phyloP scores from a whole-genome alignment of 2,329 filamentous ascomycete genomes.

The Didymosphaeria variabile region DNA sequence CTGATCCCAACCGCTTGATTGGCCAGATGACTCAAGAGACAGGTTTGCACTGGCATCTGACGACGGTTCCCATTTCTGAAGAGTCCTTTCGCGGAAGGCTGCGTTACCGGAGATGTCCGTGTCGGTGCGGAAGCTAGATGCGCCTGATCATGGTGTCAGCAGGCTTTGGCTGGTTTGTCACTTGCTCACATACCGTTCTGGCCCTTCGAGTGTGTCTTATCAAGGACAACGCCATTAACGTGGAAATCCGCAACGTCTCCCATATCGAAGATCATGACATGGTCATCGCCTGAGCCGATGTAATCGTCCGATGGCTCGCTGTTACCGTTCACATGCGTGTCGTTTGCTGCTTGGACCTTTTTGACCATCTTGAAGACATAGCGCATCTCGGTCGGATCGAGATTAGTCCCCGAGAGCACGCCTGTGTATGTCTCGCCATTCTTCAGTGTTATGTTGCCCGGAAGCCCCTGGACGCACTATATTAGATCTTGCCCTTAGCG shows the following conservation, averaged over 20 bases:
- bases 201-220: constrained; percentile 60
- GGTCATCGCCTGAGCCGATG: constrained; percentile 58
- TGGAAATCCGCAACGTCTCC: constrained; percentile 67
- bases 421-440: constrained; percentile 69
- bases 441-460: constrained; percentile 64
- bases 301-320: constrained; percentile 53
- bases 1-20: constrained; percentile 78
- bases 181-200: constrained; percentile 63
- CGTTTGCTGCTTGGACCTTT: constrained; percentile 53
- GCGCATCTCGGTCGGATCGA: constrained; percentile 62
- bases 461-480: constrained; percentile 59
- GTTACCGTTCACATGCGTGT: constrained; percentile 57
- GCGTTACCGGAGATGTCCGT: constrained; percentile 83
- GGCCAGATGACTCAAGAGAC: constrained; percentile 69
- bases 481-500: constrained; percentile 22
- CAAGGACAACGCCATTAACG: constrained; percentile 62
- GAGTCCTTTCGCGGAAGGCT: constrained; percentile 72
- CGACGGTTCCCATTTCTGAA: constrained; percentile 84
- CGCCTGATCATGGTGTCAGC: constrained; percentile 16
- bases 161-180: constrained; percentile 12
- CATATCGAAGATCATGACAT: constrained; percentile 68
- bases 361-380: constrained; percentile 74
- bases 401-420: constrained; percentile 65
- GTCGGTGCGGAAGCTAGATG: constrained; percentile 81
- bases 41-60: constrained; percentile 69